Evolutionary conservation across 805 yeast species (phyloP).

Genomic region (Candida orba): DNA sequence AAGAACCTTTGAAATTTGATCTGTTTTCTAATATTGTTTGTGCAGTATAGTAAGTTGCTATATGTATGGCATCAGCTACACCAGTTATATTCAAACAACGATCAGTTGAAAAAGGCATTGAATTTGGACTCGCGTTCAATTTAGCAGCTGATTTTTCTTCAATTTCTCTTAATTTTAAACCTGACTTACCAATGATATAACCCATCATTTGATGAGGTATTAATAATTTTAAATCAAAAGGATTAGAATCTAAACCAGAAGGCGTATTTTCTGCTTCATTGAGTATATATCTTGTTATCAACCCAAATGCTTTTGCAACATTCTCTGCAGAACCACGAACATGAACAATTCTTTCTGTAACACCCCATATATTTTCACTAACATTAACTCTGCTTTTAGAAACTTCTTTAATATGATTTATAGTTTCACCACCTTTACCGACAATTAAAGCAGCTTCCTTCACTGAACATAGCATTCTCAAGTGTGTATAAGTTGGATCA

Average conservation of each 20-base stretch:
- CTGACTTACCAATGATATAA: constrained; percentile 71
- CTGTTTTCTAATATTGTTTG: constrained; percentile 60
- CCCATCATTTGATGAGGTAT: constrained; percentile 80
- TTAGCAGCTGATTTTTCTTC: constrained; percentile 78
- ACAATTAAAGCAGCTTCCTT: constrained; percentile 71
- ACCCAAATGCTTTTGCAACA: constrained; percentile 77
- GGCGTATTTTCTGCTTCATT: constrained; percentile 63
- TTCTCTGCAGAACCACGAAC: constrained; percentile 70
- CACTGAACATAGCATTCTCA: constrained; percentile 69
- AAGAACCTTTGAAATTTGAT: constrained; percentile 41
- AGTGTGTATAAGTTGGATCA: constrained; percentile 56
- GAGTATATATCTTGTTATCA: constrained; percentile 57
- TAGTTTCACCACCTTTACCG: constrained; percentile 75
- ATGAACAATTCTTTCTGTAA: constrained; percentile 67
- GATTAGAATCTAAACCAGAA: constrained; percentile 46
- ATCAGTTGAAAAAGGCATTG: constrained; percentile 72
- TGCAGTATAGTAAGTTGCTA: constrained; percentile 69
- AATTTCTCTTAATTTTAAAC: constrained; percentile 67
- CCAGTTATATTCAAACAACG: constrained; percentile 64
- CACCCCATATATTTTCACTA: constrained; percentile 62
- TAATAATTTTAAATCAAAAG: constrained; percentile 50
- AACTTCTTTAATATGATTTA: constrained; percentile 52
- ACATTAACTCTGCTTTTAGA: constrained; percentile 63
- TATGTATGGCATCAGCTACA: constrained; percentile 81
- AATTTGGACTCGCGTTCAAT: constrained; percentile 63